Conservation (phyloP, 2,329 filamentous ascomycete genomes). For the Diplodia mutila region DNA sequence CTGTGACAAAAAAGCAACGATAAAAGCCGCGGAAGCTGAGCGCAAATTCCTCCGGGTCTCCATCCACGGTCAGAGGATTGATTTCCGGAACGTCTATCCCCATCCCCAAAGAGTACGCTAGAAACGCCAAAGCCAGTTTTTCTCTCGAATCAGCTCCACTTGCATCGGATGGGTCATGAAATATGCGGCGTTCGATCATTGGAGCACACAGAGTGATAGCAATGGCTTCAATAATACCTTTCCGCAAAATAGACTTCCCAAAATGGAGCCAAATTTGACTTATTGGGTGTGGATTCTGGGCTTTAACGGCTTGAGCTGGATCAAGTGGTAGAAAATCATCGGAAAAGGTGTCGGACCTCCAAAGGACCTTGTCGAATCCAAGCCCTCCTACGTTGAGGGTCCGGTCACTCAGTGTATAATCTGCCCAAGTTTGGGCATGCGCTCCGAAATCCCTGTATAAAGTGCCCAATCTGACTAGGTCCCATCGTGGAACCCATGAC, state of each 20-base stretch:
- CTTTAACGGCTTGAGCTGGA: background rate
- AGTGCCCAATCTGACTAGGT: background rate
- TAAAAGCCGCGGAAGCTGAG: too few relatives aligned
- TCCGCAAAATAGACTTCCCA: background rate
- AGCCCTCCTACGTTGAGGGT: background rate
- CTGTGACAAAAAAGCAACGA: background rate
- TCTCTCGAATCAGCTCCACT: background rate
- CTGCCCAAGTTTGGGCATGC: background rate
- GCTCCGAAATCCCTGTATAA: too few relatives aligned
- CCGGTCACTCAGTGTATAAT: background rate
- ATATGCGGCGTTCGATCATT: background rate
- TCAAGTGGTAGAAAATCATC: accelerated
- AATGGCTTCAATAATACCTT: background rate
- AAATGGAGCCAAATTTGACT: background rate
- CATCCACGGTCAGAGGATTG: background rate
- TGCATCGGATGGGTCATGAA: accelerated
- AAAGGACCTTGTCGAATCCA: background rate
- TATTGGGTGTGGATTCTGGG: background rate
- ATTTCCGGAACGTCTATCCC: background rate
- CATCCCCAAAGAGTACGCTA: background rate
- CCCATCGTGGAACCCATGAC: background rate
- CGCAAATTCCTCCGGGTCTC: too few relatives aligned
- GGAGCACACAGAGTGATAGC: background rate
- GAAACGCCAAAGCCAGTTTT: background rate
- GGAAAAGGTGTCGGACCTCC: background rate